Base-by-base conservation (phyloP, 495 filamentous ascomycete genomes). In the Hyaloscypha bicolor region DNA sequence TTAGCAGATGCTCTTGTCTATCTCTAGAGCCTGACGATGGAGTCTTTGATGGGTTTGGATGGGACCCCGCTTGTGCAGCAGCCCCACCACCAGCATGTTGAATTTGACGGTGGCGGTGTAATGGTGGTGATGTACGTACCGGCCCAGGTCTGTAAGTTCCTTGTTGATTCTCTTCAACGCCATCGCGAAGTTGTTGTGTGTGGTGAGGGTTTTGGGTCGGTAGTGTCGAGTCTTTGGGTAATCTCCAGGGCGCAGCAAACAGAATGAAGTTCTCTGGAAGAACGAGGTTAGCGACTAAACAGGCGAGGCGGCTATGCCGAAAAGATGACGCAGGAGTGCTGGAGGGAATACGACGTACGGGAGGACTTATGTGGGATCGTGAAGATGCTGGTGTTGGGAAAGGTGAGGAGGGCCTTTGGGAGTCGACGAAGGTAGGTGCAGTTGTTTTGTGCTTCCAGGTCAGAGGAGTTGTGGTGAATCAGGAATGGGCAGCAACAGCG, bases 161-260 rank as follows among this genome's bases (percentile, higher is more conserved):
- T 98, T 99, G 89, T 97, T 97, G 85, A 99, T 99, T 80, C 95
- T 88, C 92, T 99, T 99, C 77, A 99, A 90, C 83, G 95, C 95
- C 95, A 99, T 99, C 74, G 74, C 80, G 79, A 75, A 63, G 73
- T 76, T 75, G 74, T 73, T 79, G 69, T 69, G 65, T 72, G 64
- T 64, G 60, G 52, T 33, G 55, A 65, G 35, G 48, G n/a, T 67
- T 32, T 52, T 33, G 62, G 37, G 51, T 48, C 66, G 14, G 52
- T 63, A 25, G 63, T 51, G 52, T 70, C 64, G 70, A 72, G 71
- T 61, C 61, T 61, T 25, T 68, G 55, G 30, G 48, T 56, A 35
- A 35, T 62, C 35, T 66, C 61, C 62, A 70, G 56, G 66, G 51
- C 65, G 66, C 42, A 67, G 70, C 65, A 59, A 69, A 70, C 45